phyloP scores from a whole-genome alignment of 1,284 basidiomycete species.

The Trichosporon ovoides region DNA sequence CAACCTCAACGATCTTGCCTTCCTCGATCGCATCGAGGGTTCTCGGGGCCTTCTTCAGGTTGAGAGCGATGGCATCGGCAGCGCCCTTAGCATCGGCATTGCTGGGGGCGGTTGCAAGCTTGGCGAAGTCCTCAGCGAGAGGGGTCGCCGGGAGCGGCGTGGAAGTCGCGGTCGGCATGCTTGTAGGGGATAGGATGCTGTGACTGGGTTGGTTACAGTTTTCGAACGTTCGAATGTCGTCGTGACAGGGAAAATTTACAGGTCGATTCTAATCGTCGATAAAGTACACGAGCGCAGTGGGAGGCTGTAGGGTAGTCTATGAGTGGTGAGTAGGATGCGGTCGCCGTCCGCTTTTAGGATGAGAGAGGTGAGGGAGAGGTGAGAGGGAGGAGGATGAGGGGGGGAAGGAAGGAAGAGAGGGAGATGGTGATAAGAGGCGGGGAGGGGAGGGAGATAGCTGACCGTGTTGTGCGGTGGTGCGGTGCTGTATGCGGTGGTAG shows the following conservation, averaged over 20 bases:
- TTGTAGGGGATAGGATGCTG: not conserved
- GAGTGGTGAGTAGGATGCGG: not conserved
- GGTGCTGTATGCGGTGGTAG: not conserved
- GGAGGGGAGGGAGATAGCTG: not conserved
- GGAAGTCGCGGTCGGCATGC: constrained; percentile 24
- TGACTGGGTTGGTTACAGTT: not conserved
- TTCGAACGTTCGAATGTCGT: not conserved
- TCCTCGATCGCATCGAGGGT: constrained; percentile 40
- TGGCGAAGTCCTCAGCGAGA: constrained; percentile 32
- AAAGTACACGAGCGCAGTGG: not conserved
- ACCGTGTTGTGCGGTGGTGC: no score
- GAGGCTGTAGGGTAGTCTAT: not conserved
- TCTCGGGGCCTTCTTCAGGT: constrained; percentile 38
- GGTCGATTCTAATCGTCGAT: not conserved
- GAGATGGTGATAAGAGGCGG: no score
- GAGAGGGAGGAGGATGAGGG: not conserved
- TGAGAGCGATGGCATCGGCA: constrained; percentile 43
- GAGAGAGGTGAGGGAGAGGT: not conserved
- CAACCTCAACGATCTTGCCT: constrained; percentile 56
- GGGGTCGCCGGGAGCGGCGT: constrained; percentile 40
- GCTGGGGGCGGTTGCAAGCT: constrained; percentile 40
- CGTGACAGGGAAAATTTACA: constrained; percentile 1
- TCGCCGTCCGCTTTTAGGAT: not conserved
- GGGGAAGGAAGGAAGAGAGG: not conserved
- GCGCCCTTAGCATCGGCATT: constrained; percentile 46